A percentile compares a stretch with the other conserved stretches of the same genome.
Evolutionary conservation across 2,329 filamentous ascomycete species (phyloP).

Genomic region (Catunica adiposa): DNA sequence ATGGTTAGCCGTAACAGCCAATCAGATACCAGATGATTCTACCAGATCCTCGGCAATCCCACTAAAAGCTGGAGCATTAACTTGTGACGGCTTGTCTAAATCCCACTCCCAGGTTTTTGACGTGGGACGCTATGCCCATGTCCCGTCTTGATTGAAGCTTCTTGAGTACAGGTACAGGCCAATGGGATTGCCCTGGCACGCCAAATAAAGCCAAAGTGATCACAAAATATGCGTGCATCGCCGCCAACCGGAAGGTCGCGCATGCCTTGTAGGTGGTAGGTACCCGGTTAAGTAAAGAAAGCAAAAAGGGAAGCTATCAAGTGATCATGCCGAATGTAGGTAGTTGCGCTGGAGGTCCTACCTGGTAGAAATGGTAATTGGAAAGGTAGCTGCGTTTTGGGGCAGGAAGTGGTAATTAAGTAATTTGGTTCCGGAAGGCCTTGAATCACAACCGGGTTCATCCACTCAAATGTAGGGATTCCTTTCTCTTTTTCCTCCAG

Average conservation of each 20-base stretch:
- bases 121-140: too few species aligned
- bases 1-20: constrained; percentile 21
- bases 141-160: too few species aligned
- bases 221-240: neutral
- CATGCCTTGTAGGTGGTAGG: too few species aligned
- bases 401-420: neutral
- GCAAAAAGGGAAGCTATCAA: constrained; percentile 2
- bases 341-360: neutral
- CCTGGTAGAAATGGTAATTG: neutral
- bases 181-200: neutral
- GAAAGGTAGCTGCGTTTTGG: too few species aligned
- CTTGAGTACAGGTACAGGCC: too few species aligned
- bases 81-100: neutral
- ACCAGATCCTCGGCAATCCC: constrained; percentile 34
- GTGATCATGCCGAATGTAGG: neutral
- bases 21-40: constrained; percentile 29
- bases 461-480: neutral
- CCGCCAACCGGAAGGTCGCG: neutral
- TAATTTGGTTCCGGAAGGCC: neutral
- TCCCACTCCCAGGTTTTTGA: neutral
- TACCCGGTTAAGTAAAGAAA: neutral
- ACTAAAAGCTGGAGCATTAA: constrained; percentile 7
- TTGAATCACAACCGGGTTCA: neutral
- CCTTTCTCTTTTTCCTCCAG: neutral
- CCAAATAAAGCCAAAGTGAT: neutral